These are phyloP conservation scores for Amaranthus tricolor DNA, from an alignment of 179 eudicot species.

Conservation along the genomic window DNA sequence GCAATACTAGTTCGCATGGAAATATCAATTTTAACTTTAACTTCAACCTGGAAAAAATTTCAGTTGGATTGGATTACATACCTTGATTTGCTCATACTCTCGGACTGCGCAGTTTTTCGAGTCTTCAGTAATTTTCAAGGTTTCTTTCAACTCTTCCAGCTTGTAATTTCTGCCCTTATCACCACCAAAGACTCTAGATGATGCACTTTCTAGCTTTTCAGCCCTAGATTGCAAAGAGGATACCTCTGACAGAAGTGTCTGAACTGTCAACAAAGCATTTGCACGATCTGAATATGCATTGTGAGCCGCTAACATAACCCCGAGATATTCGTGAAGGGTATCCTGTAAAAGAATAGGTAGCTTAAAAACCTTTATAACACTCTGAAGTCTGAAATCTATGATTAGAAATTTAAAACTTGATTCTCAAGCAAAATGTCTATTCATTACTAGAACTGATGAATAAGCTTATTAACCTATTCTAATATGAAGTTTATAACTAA, in stretches of 20 bases:
- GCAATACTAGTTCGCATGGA: not conserved
- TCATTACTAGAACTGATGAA: not conserved
- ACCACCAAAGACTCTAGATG: conserved; percentile 72
- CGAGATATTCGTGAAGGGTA: conserved; percentile 79
- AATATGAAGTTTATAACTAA: not conserved
- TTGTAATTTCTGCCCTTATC: conserved; percentile 66
- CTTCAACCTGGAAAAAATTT: conserved; percentile 1
- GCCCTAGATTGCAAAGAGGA: conserved; percentile 62
- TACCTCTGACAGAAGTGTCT: conserved; percentile 81
- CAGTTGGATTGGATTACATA: conserved; percentile 26
- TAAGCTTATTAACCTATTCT: not conserved
- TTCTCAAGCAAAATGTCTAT: not conserved
- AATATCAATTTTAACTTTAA: not conserved
- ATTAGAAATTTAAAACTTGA: not conserved
- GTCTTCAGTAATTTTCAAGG: conserved; percentile 74
- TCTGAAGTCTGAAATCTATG: not conserved
- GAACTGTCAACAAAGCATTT: conserved; percentile 90
- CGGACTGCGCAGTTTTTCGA: conserved; percentile 74
- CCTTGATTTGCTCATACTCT: conserved; percentile 91
- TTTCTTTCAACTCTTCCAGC: conserved; percentile 73
- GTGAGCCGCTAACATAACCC: conserved; percentile 69
- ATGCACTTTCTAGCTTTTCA: conserved; percentile 64
- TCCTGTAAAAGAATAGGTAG: conserved; percentile 49
- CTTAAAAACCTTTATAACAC: not conserved
- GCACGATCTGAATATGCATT: conserved; percentile 90